A percentile compares a stretch with the other conserved stretches of the same genome.
These are phyloP conservation scores for Diaporthe sp. DNA, from an alignment of 2,329 filamentous ascomycete genomes.

Conservation along the genomic window DNA sequence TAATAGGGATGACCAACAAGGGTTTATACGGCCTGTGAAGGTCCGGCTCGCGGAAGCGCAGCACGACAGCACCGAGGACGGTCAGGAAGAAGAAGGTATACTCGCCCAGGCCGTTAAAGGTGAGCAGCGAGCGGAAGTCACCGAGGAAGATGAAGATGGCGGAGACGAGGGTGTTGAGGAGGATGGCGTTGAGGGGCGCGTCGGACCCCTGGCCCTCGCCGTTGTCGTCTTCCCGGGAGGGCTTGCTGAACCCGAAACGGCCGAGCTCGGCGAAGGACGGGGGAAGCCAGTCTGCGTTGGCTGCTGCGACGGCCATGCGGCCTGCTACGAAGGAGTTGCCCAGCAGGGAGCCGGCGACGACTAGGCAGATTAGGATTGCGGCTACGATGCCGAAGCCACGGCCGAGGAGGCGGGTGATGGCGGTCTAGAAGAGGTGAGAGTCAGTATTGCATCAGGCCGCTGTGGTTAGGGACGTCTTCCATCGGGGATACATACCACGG, in stretches of 20 bases:
- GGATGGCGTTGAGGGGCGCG: slow-evolving; percentile 64
- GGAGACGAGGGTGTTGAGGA: slow-evolving; percentile 60
- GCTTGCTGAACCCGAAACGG: slow-evolving; percentile 45
- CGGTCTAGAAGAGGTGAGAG: slow-evolving; percentile 53
- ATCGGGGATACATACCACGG: slow-evolving; percentile 59
- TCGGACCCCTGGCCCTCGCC: slow-evolving; percentile 49
- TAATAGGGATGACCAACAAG: slow-evolving; percentile 57
- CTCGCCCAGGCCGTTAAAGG: slow-evolving; percentile 68
- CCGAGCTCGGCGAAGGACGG: slow-evolving; percentile 56
- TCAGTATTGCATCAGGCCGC: background rate
- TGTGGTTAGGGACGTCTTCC: background rate
- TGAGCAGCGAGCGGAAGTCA: slow-evolving; percentile 69
- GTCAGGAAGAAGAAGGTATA: slow-evolving; percentile 74
- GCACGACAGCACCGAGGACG: slow-evolving; percentile 66
- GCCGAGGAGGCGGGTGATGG: slow-evolving; percentile 65
- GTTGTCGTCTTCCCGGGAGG: slow-evolving; percentile 25
- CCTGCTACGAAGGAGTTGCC: slow-evolving; percentile 72
- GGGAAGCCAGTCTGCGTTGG: slow-evolving; percentile 63
- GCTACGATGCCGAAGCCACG: slow-evolving; percentile 62
- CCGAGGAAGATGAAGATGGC: slow-evolving; percentile 69
- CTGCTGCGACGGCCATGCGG: slow-evolving; percentile 69
- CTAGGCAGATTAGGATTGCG: slow-evolving; percentile 67
- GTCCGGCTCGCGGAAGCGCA: slow-evolving; percentile 66
- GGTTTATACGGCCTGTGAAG: slow-evolving; percentile 68
- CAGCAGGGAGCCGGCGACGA: slow-evolving; percentile 70